Base-by-base conservation (phyloP, 257 asterid species). In the Datura wrightii region DNA sequence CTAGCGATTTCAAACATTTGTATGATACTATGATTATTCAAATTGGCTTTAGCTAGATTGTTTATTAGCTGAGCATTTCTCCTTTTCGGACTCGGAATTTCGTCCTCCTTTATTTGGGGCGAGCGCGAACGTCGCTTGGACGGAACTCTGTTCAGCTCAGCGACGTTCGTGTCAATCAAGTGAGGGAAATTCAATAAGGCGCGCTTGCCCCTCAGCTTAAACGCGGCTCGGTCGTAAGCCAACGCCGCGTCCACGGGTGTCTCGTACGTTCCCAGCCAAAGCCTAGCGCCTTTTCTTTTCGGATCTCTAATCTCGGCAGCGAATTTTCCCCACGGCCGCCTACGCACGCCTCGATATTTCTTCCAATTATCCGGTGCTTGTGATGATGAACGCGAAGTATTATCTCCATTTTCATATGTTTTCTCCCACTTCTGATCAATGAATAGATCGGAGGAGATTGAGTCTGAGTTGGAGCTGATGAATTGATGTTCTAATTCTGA, bases 251-350 rank as follows among this genome's bases (percentile, higher is more conserved):
- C 84, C 7, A 58, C 58, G 2, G 70, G 24, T 0, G 58, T 80
- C 5, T 13, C 58, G 34, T 39, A 80, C 5, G 74, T 80, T 62
- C 83, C 83, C 0, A 80, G 41, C 83, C 72, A 80, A n/a, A 58
- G 56, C 55, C 83, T 80, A 41, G 72, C 15, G 3, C 72, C 31
- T 80, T 41, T 80, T 41, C 24, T 80, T 10, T 11, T 37, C 2
- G 83, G 70, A 58, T 80, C 72, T n/a, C 72, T 80, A 58, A 80
- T 80, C 36, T 80, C 83, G 7, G 72, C 83, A 3, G 58, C 42
- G 2, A 55, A 58, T 59, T 59, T 80, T n/a, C 83, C 83, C 83
- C 83, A 80, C 0, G 55, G 58, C 9, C 72, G 84, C 13, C 72
- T 42, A 8, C 84, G 34, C 19, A 80, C 84, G 3, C 84, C 84